Evolutionary conservation across 169 alveolate species (phyloP).

Genomic region (Plasmodium relictum): DNA sequence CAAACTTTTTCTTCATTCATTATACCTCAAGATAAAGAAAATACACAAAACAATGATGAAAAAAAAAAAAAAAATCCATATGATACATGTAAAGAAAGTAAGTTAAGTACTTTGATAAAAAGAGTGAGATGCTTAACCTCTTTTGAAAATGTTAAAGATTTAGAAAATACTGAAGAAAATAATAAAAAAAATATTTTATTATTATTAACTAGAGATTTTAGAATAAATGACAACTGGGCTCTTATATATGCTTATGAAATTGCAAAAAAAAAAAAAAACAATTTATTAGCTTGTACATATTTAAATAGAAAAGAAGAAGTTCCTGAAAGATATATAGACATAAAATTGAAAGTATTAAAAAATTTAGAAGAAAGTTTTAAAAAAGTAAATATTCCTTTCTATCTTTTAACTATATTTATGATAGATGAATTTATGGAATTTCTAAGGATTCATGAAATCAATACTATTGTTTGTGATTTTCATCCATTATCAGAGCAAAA

Average conservation of each 20-base stretch:
- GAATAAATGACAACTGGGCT: conserved; percentile 58
- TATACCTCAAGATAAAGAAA: conserved; percentile 4
- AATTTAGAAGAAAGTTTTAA: conserved; percentile 55
- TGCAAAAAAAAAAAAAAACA: conserved; percentile 33
- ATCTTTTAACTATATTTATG: conserved; percentile 46
- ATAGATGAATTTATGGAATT: conserved; percentile 72
- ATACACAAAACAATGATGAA: not conserved
- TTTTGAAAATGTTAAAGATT: conserved; percentile 32
- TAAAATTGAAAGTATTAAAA: conserved; percentile 54
- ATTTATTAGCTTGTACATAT: conserved; percentile 52
- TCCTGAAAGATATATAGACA: conserved; percentile 37
- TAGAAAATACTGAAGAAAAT: not conserved
- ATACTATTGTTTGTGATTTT: conserved; percentile 47
- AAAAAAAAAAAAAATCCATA: conserved; percentile 52
- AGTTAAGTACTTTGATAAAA: conserved; percentile 32
- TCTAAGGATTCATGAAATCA: conserved; percentile 36
- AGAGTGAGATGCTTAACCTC: conserved; percentile 45
- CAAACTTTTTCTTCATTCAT: not conserved
- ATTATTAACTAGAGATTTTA: conserved; percentile 57
- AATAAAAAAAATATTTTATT: conserved; percentile 22
- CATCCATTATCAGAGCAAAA: conserved; percentile 23
- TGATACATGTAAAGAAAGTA: conserved; percentile 41
- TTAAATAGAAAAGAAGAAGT: conserved; percentile 54
- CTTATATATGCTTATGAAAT: conserved; percentile 44
- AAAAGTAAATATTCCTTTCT: conserved; percentile 72